A percentile compares a stretch with the other conserved stretches of the same genome.
phyloP scores from a whole-genome alignment of 352 stramenopile species.

The Stramenopiles sp. region DNA sequence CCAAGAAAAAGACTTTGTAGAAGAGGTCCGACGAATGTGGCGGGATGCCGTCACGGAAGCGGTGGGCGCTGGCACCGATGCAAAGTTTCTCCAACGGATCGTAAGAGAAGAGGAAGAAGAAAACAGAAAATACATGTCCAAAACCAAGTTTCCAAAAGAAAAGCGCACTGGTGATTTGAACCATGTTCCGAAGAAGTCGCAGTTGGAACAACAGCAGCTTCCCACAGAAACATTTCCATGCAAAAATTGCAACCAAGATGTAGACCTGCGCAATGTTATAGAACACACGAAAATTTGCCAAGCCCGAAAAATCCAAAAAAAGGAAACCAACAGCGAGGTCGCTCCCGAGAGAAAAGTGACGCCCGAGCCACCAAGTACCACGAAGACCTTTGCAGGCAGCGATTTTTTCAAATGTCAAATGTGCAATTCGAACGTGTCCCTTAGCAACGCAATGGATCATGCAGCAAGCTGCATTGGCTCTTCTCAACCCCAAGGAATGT shows the following conservation, averaged over 20 bases:
- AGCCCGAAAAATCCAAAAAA: background rate
- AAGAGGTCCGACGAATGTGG: background rate
- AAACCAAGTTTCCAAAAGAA: background rate
- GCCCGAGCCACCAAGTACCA: background rate
- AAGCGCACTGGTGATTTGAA: background rate
- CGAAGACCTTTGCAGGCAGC: background rate
- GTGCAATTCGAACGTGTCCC: background rate
- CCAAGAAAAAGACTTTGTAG: constrained; percentile 9
- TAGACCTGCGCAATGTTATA: background rate
- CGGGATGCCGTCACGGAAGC: background rate
- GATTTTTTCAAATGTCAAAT: too few relatives aligned
- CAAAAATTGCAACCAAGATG: background rate
- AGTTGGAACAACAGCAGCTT: too few relatives aligned
- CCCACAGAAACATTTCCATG: background rate
- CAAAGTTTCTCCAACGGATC: background rate
- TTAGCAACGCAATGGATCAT: background rate
- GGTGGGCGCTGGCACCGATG: background rate
- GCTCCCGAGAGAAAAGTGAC: background rate
- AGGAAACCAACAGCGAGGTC: background rate
- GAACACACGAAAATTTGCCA: background rate
- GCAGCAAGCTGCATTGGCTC: background rate
- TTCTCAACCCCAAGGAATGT: background rate
- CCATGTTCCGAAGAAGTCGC: too few relatives aligned
- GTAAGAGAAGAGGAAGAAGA: background rate
- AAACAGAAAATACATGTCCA: background rate